Evolutionary conservation across 805 yeast genomes (phyloP), one percentile per base, ranked within the genome.

Genomic region (Suhomyces sp.): DNA sequence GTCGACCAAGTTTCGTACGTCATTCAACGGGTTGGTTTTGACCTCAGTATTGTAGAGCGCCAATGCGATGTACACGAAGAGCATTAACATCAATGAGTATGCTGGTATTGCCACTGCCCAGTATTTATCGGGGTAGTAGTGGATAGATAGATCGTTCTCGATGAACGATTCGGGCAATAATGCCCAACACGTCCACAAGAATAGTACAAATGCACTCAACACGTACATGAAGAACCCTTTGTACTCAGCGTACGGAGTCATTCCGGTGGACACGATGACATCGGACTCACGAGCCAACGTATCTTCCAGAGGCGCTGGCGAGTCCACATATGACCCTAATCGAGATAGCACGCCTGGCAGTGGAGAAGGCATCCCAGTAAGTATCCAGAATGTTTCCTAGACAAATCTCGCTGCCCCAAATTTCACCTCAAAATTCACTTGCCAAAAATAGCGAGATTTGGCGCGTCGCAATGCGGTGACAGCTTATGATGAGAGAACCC

Each of bases 51-150:
- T 88, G 73, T 87, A 90, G 41, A 84, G 68, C 1, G 85, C 84
- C 44, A 92, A 69, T 8, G 85, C 89, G 1, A 87, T 73, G 66
- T 92, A 93, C 0, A 79, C 80, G 63, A 82, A 91, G 15, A 85
- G 70, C 90, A 92, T 85, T 9, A 78, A 66, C 78, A 89, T 83
- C 29, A 93, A 69, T 5, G 86, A 77, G 58, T 82, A 82, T 12
- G 89, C 77, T 4, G 97, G 96, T 2, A 88, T 67, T 1, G 90
- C 88, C 35, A 88, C 65, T 2, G 96, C 86, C 99, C 98, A 94
- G 85, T 92, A 88, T 58, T 96, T 77, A 31, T 93, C 88, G 0
- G 98, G 98, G 60, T 85, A 88, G 67, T 85, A 91, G 61, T 79
- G 81, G 17, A 87, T 81, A 15, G 84, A 85, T 29, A 83, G 58